A percentile compares a stretch with the other conserved stretches of the same genome.
Conservation (phyloP, 306 rosid genomes). For the Rosa chinensis region DNA sequence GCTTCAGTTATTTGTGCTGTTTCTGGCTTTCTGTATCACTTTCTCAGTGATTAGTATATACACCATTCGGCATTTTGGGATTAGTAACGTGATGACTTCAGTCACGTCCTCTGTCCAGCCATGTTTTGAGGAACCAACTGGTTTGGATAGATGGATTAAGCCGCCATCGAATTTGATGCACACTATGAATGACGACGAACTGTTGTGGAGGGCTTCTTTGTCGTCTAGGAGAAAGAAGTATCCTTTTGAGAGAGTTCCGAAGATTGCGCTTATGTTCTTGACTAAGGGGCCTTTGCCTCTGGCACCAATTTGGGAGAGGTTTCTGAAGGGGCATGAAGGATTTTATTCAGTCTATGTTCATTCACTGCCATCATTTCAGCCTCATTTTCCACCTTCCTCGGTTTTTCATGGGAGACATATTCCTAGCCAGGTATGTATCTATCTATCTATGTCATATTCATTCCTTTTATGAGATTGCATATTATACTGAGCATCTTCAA, state of each 20-base stretch:
- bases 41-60: conserved; percentile 70
- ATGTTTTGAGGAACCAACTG: conserved; percentile 51
- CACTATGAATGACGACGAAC: conserved; percentile 66
- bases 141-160: conserved; percentile 62
- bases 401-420: conserved; percentile 70
- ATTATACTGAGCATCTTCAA: neutral
- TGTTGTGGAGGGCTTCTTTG: conserved; percentile 85
- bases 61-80: conserved; percentile 73
- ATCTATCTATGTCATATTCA: conserved; percentile 6
- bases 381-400: conserved; percentile 59
- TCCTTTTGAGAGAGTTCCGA: conserved; percentile 78
- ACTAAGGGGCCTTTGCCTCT: conserved; percentile 92
- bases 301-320: conserved; percentile 95
- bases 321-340: conserved; percentile 69
- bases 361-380: conserved; percentile 68
- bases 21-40: conserved; percentile 58
- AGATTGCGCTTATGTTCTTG: conserved; percentile 93
- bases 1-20: conserved; percentile 56
- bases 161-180: conserved; percentile 67
- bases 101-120: conserved; percentile 57
- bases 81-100: conserved; percentile 46
- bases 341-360: conserved; percentile 72
- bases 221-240: conserved; percentile 55
- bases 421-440: conserved; percentile 82
- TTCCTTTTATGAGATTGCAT: neutral